Evolutionary conservation across 108 stramenopile genomes (phyloP), one percentile per base, ranked within the genome.

Genomic region (Nannochloropsis gaditana): DNA sequence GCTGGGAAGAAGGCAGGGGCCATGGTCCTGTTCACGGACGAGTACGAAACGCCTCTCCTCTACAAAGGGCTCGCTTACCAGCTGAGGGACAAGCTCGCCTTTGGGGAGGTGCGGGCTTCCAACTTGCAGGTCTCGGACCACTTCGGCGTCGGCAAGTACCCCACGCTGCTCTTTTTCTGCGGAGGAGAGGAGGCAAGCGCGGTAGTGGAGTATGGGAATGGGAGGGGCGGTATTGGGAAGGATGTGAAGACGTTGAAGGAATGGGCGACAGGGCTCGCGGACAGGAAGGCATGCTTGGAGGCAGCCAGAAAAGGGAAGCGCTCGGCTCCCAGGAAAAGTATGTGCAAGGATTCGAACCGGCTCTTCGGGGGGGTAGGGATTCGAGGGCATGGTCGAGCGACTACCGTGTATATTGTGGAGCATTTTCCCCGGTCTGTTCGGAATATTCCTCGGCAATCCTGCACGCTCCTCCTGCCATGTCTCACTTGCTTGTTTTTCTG

Each of bases 71-170:
- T 90, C 73, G 44, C 89, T n/a, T 90, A 45, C 11, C 84, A 84
- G 84, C 6, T 44, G 31, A 43, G 45, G 31, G 84, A 41, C 41
- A 84, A 84, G 85, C 85, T 90, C 21, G 84, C 86, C 15, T 83
- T 90, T 42, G 89, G 89, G 21, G 89, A 90, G 80, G 89, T 87
- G 79, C 86, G 89, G 59, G 89, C 86, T 43, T 80, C 45, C 42
- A 90, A 90, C 43, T 81, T 80, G 17, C 82, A 83, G 42, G 21
- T 90, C 59, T 86, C 89, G 45, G 45, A 84, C 9, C 44, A 44
- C 41, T 90, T 86, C 59, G 82, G 42, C 11, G 83, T 90, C 21
- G 59, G 44, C 15, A 84, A 82, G 73, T 86, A 89, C 85, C 89
- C 89, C 8, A n/a, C 43, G 41, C 83, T 89, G 42, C 42, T 89